A percentile compares a stretch with the other conserved stretches of the same genome.
Evolutionary conservation across 116 monocot species (phyloP).

Genomic region (Zostera marina): DNA sequence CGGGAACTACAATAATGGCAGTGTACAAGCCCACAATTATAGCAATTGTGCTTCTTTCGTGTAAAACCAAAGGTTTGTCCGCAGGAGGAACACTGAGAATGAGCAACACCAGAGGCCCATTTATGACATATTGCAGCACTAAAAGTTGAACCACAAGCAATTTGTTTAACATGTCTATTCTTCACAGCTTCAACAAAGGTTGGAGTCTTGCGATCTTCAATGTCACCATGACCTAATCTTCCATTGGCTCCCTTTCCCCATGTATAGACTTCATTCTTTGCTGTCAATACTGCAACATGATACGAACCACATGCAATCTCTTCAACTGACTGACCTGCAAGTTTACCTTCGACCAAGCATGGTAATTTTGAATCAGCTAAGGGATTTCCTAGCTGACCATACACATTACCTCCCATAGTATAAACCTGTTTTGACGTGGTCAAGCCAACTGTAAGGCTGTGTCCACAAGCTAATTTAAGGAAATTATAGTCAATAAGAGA

Average conservation of each 20-base stretch:
- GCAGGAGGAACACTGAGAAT: conserved; percentile 52
- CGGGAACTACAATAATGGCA: conserved; percentile 65
- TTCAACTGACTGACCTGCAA: conserved; percentile 29
- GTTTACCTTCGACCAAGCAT: conserved; percentile 46
- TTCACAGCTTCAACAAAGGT: conserved; percentile 61
- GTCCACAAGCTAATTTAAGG: conserved; percentile 59
- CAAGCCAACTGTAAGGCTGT: conserved; percentile 66
- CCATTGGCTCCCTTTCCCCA: conserved; percentile 89
- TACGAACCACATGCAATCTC: conserved; percentile 67
- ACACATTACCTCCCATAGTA: conserved; percentile 52
- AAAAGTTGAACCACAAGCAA: conserved; percentile 65
- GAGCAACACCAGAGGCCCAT: conserved; percentile 61
- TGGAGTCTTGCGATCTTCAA: conserved; percentile 64
- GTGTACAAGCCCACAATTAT: conserved; percentile 71
- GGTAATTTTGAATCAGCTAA: conserved; percentile 60
- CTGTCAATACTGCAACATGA: conserved; percentile 57
- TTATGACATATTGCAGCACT: conserved; percentile 66
- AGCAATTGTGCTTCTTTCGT: conserved; percentile 70
- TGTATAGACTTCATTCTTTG: conserved; percentile 53
- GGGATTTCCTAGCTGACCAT: conserved; percentile 70
- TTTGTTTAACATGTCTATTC: conserved; percentile 49
- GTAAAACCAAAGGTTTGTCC: conserved; percentile 78
- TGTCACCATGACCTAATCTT: conserved; percentile 64
- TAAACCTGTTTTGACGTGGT: conserved; percentile 55
- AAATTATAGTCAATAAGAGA: conserved; percentile 74